phyloP scores from a whole-genome alignment of 495 filamentous ascomycete species.

The Aspergillus campestris region DNA sequence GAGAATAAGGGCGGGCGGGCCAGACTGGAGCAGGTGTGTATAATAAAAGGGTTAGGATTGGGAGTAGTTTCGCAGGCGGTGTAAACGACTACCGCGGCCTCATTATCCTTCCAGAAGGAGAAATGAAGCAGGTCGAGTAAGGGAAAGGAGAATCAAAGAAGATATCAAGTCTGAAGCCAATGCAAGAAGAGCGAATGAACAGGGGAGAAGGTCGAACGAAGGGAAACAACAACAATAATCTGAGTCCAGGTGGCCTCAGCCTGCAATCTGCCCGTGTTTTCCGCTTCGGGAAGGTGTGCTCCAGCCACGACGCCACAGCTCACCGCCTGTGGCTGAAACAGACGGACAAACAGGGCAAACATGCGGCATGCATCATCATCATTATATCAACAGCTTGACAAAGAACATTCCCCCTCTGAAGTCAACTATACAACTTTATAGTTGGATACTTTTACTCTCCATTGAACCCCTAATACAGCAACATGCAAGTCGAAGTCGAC shows the following conservation, averaged over 20 bases:
- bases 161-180: too few relatives aligned
- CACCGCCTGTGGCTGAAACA: conserved; percentile 18
- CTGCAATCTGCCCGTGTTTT: too few relatives aligned
- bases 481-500: conserved; percentile 83
- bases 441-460: conserved; percentile 1
- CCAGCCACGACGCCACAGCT: too few relatives aligned
- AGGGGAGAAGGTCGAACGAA: too few relatives aligned
- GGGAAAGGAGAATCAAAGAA: not conserved
- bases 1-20: conserved; percentile 21
- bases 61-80: conserved; percentile 17
- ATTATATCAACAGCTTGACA: not conserved
- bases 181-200: too few relatives aligned
- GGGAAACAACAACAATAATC: too few relatives aligned
- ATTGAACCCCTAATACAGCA: conserved; percentile 11
- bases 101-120: conserved; percentile 17
- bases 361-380: conserved; percentile 22
- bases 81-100: conserved; percentile 20
- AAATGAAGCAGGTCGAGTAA: conserved; percentile 2
- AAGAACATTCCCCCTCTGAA: not conserved
- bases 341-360: conserved; percentile 40
- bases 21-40: too few relatives aligned
- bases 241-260: too few relatives aligned
- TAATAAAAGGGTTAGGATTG: conserved; percentile 8
- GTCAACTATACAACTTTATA: not conserved
- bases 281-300: too few relatives aligned